Percentiles rank a stretch among this genome's conserved stretches.
These are phyloP conservation scores for Clonostachys sp. DNA, from an alignment of 2,329 filamentous ascomycete species.

Conservation along the genomic window DNA sequence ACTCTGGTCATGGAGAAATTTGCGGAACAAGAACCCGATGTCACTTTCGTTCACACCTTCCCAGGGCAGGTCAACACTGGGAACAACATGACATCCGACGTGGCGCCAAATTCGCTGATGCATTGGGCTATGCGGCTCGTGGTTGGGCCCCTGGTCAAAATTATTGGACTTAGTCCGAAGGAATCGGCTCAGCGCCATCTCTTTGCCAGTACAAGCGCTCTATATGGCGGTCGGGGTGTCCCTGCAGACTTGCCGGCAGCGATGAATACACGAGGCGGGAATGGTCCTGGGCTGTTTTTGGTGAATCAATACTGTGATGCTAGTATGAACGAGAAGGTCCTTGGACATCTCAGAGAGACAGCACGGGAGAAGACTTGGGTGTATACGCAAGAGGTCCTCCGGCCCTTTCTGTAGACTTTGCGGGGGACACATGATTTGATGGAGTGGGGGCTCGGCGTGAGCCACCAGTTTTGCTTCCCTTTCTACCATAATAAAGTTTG, in stretches of 20 bases:
- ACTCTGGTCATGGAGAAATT: constrained; percentile 15
- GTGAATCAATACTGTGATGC: neutral
- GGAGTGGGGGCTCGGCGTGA: no score
- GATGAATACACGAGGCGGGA: neutral
- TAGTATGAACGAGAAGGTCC: neutral
- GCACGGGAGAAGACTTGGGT: neutral
- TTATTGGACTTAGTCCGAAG: constrained; percentile 17
- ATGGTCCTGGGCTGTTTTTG: neutral
- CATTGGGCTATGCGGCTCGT: no score
- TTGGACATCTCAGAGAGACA: neutral
- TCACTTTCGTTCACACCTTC: constrained; percentile 18
- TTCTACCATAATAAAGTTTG: no score
- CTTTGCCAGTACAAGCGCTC: constrained; percentile 1
- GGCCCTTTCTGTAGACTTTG: constrained; percentile 3
- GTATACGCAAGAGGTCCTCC: constrained; percentile 9
- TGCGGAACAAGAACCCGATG: constrained; percentile 8
- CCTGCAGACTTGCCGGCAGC: neutral
- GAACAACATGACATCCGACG: constrained; percentile 2
- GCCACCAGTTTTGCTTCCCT: no score
- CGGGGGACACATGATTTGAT: no score
- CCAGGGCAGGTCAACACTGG: constrained; percentile 20
- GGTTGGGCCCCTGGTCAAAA: no score
- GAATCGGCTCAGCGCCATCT: constrained; percentile 16
- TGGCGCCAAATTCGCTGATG: no score
- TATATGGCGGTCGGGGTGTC: neutral